Percentiles rank a stretch among this genome's conserved stretches.
phyloP scores from a whole-genome alignment of 148 eudicot genomes.

The Simmondsia chinensis region DNA sequence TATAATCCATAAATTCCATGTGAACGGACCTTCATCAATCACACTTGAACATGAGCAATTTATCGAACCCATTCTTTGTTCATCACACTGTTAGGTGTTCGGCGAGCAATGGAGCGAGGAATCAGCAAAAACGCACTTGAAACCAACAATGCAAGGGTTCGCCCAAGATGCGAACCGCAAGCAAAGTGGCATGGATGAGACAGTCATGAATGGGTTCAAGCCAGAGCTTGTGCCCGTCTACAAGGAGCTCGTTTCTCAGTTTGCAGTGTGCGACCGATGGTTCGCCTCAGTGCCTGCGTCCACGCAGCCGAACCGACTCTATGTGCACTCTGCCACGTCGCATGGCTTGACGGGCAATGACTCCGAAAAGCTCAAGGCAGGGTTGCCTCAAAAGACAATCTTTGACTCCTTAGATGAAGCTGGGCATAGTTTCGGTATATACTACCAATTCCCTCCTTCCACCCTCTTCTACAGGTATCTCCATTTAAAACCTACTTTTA shows the following conservation, averaged over 20 bases:
- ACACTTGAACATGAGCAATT: no score
- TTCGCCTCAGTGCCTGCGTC: slow-evolving; percentile 24
- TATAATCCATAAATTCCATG: no score
- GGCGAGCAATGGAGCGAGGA: slow-evolving; percentile 36
- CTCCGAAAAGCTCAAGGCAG: slow-evolving; percentile 7
- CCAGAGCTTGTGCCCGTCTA: slow-evolving; percentile 49
- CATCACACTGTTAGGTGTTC: no score
- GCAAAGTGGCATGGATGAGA: slow-evolving; percentile 28
- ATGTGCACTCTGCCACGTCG: slow-evolving; percentile 23
- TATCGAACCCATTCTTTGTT: no score
- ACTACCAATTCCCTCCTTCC: slow-evolving; percentile 18
- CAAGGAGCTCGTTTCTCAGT: slow-evolving; percentile 45
- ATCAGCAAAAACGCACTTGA: slow-evolving; percentile 7
- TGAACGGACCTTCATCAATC: no score
- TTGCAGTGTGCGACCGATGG: slow-evolving; percentile 57
- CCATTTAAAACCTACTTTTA: no score
- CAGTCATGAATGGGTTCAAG: slow-evolving; percentile 58
- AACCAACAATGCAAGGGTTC: slow-evolving; percentile 51
- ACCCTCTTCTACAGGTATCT: slow-evolving; percentile 25
- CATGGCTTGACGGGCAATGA: slow-evolving; percentile 20
- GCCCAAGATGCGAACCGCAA: slow-evolving; percentile 41
- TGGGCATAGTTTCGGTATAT: slow-evolving; percentile 17
- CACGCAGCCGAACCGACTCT: slow-evolving; percentile 25
- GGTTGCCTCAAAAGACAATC: slow-evolving; percentile 23
- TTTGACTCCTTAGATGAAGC: slow-evolving; percentile 18